Base-by-base conservation (phyloP, 2,329 filamentous ascomycete species). In the Alternaria tenuissima region DNA sequence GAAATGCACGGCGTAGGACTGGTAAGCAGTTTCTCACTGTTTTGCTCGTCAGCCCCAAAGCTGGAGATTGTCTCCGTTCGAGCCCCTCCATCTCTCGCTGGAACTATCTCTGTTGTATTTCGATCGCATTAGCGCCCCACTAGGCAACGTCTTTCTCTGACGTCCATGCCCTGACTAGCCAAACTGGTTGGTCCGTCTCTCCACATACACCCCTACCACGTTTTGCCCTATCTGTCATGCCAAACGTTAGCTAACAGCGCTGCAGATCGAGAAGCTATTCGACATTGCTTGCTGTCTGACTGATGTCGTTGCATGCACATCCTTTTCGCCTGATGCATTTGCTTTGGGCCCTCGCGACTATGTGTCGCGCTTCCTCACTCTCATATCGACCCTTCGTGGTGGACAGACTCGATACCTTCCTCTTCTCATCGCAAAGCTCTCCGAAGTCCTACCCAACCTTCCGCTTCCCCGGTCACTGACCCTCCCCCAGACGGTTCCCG, bases 331-430 rank as follows among this genome's bases (percentile, higher is more conserved):
- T 59, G 72, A 81, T 57, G 77, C 78, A n/a, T 93, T 92, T 72
- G 72, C 75, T 12, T 64, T 77, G 36, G 76, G 74, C 7, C 91
- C 92, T 3, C 88, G 88, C 36, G 91, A 94, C 69, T 89, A 92
- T 71, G 86, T 96, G 5, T 87, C 87, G 61, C 87, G 77, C 12
- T 84, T 94, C 30, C 80, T 91, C 41, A 87, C 85, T 59, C 84
- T 93, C 8, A 82, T 93, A 3, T 88, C 89, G 2, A 82, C 87
- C 8, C 84, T 95, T 18, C 90, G 91, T n/a, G 89, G 87, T 57
- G 91, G 91, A 7, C 86, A 94, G 57, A 86, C 90, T 63, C 89
- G 90, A 52, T 95, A 93, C 74, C 82, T 94, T 14, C 92, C 92
- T 3, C 83, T 96, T 0, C 84, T 96, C 1, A 80, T 95, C 56